Percentiles rank a stretch among this genome's conserved stretches.
Evolutionary conservation across 2,329 filamentous ascomycete species (phyloP).

Genomic region (Sporothrix euskadiensis): DNA sequence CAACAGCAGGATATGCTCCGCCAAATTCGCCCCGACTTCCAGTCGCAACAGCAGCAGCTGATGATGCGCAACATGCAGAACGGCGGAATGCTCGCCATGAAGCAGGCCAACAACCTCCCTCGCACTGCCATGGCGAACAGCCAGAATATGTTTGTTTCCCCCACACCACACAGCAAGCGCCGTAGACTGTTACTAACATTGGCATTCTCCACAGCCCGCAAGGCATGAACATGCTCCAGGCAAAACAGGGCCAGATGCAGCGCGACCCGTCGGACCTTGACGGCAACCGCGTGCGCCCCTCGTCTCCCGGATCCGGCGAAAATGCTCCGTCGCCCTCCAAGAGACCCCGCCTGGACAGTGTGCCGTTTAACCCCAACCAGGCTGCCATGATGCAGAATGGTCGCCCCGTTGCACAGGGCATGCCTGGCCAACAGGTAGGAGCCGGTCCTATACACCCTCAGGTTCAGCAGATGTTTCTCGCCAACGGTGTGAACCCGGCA

Average conservation of each 20-base stretch:
- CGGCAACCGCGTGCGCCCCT: conserved; percentile 74
- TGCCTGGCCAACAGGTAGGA: conserved; percentile 70
- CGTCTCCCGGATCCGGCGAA: conserved; percentile 79
- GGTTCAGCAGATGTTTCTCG: conserved; percentile 62
- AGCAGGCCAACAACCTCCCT: conserved; percentile 64
- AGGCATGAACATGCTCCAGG: conserved; percentile 70
- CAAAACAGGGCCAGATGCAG: conserved; percentile 73
- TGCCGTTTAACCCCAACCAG: conserved; percentile 71
- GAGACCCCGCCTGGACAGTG: conserved; percentile 77
- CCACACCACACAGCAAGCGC: background rate
- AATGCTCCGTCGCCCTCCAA: conserved; percentile 93
- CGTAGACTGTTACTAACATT: background rate
- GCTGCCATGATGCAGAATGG: conserved; percentile 72
- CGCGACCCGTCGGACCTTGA: conserved; percentile 86
- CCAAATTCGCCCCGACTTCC: conserved; percentile 64
- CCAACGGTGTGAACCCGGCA: conserved; percentile 73
- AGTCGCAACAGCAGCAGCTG: conserved; percentile 55
- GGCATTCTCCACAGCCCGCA: conserved; percentile 54
- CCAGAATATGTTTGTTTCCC: conserved; percentile 63
- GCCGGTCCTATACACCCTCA: conserved; percentile 51
- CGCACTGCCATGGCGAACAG: conserved; percentile 79
- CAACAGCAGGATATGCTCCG: conserved; percentile 76
- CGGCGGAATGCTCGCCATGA: conserved; percentile 59
- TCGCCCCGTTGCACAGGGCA: conserved; percentile 65
- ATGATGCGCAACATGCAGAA: conserved; percentile 70